phyloP scores from a whole-genome alignment of 78 protist species.

The Polysphondylium violaceum region DNA sequence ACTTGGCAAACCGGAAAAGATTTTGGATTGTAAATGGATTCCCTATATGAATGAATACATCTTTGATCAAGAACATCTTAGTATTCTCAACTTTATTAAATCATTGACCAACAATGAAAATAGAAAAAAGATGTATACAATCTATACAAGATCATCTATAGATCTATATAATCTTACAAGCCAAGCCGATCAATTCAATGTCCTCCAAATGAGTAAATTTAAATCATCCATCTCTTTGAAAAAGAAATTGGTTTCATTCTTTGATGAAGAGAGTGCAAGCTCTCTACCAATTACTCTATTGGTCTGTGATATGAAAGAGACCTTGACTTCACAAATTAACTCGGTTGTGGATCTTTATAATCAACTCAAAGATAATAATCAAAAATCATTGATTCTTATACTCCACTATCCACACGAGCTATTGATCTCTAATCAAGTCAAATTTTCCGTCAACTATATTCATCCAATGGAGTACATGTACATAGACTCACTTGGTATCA shows the following conservation, averaged over 20 bases:
- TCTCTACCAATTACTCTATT: not conserved
- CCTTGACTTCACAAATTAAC: constrained; percentile 8
- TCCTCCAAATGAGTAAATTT: not conserved
- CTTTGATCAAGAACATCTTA: constrained; percentile 68
- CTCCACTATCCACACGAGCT: constrained; percentile 26
- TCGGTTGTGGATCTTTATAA: not conserved
- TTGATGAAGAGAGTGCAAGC: not conserved
- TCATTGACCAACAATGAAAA: not conserved
- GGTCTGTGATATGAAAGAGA: constrained; percentile 8
- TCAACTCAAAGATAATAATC: not conserved
- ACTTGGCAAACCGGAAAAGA: constrained; percentile 63
- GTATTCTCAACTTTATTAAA: constrained; percentile 30
- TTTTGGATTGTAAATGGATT: constrained; percentile 22
- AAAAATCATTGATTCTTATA: not conserved
- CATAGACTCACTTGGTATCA: constrained; percentile 41
- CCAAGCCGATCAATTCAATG: not conserved
- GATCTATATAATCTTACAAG: constrained; percentile 21
- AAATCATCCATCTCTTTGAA: constrained; percentile 27
- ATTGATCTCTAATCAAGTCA: constrained; percentile 23
- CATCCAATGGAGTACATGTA: constrained; percentile 30
- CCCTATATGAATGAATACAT: constrained; percentile 71
- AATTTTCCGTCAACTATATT: constrained; percentile 11
- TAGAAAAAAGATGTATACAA: constrained; percentile 8
- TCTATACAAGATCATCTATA: constrained; percentile 53
- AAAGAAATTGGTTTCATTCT: constrained; percentile 14